phyloP scores from a whole-genome alignment of 1,284 basidiomycete species.

The Somion occarium region DNA sequence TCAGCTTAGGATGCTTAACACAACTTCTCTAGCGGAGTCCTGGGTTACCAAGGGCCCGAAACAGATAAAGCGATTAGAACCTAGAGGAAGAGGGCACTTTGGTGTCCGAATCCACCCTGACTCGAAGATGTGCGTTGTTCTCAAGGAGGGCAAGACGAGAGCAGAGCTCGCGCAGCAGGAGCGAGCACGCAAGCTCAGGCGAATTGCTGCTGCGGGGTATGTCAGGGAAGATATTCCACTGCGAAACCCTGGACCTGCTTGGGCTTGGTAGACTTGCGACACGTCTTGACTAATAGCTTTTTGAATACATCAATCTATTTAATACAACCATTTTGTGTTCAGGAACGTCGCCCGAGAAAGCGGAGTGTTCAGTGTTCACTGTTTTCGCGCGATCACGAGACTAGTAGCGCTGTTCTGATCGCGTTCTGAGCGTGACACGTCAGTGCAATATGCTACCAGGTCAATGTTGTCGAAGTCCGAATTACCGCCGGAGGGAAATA shows the following conservation, averaged over 20 bases:
- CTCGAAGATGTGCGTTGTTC: constrained; percentile 73
- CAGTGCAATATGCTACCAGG: background rate
- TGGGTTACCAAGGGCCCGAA: constrained; percentile 89
- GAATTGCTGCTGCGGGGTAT: constrained; percentile 75
- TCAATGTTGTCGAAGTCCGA: background rate
- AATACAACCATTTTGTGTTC: too few species aligned
- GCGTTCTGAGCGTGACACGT: constrained; percentile 2
- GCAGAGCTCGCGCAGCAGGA: constrained; percentile 64
- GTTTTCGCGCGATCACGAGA: constrained; percentile 1
- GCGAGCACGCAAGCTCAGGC: constrained; percentile 64
- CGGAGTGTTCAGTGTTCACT: too few species aligned
- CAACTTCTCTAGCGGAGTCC: constrained; percentile 61
- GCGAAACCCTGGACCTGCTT: constrained; percentile 68
- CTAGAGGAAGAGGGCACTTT: constrained; percentile 79
- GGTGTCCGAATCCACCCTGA: constrained; percentile 80
- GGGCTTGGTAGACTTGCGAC: constrained; percentile 69
- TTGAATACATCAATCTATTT: too few species aligned
- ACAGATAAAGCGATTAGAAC: constrained; percentile 69
- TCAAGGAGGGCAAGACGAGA: constrained; percentile 81
- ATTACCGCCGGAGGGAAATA: background rate
- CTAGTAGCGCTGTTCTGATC: background rate
- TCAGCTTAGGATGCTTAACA: constrained; percentile 4
- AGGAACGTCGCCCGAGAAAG: too few species aligned
- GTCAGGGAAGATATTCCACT: constrained; percentile 77
- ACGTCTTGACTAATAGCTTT: background rate